Evolutionary conservation across 495 filamentous ascomycete species (phyloP), one percentile per base, ranked within the genome.

Genomic region (Aspergillus funiculosus): DNA sequence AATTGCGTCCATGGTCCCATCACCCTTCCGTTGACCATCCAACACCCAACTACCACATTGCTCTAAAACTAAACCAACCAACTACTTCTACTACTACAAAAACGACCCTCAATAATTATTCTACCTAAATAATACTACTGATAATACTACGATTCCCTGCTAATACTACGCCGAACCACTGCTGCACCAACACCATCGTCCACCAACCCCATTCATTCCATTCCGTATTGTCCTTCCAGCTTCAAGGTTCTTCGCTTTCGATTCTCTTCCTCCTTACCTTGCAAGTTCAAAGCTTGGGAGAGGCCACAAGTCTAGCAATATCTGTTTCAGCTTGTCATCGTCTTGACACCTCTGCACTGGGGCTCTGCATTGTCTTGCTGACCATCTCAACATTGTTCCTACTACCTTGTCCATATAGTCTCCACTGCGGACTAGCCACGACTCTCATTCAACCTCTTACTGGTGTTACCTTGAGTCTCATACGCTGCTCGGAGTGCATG

Each of bases 401-500:
- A 30, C 9, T 19, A 24, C 20, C 36, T 43, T 34, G 20, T 27
- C 28, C 36, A 19, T 11, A 27, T 17, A 19, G 39, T 51, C 39
- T 43, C 43, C 50, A 53, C 50, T 45, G 27, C 36, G 25, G 24
- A 31, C n/a, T n/a, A n/a, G n/a, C n/a, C n/a, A n/a, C 31, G 47
- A 18, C 49, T 32, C 43, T 15, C 46, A 30, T 18, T 41, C 31
- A 8, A 17, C 28, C 34, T 46, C 42, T 42, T 25, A 24, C 40
- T 32, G 46, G 55, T 54, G 48, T 43, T 43, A 58, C 55, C 55
- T 46, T 40, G 40, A 38, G 30, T 52, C 42, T 49, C 42, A 43
- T 42, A 39, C 54, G 29, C 22, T 21, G 21, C 19, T 49, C 36
- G n/a, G n/a, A n/a, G n/a, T n/a, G n/a, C n/a, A n/a, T n/a, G n/a